Conservation (phyloP, 441 rosid species). For the Populus hybrid region DNA sequence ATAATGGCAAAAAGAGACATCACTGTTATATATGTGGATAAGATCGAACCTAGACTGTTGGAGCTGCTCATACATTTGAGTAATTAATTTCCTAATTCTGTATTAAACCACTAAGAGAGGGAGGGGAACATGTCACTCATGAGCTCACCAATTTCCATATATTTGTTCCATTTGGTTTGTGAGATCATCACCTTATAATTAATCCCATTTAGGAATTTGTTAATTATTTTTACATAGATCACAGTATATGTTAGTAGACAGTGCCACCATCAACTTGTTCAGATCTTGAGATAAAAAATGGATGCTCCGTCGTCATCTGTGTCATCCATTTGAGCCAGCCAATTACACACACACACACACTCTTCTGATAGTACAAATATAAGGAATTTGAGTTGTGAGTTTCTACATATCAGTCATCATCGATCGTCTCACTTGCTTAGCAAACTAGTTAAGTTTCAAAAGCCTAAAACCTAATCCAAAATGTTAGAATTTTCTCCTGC, state of each 20-base stretch:
- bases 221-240: not conserved
- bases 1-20: not conserved
- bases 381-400: not conserved
- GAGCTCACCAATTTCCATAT: not conserved
- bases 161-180: not conserved
- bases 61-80: not conserved
- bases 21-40: not conserved
- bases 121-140: not conserved
- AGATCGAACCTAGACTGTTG: not conserved
- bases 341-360: too few relatives aligned
- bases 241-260: too few relatives aligned
- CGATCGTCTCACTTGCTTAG: not conserved
- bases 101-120: not conserved
- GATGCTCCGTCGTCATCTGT: too few relatives aligned
- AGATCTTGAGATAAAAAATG: too few relatives aligned
- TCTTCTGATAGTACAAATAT: too few relatives aligned
- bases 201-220: not conserved
- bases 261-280: too few relatives aligned
- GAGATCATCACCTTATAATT: not conserved
- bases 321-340: too few relatives aligned
- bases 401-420: not conserved
- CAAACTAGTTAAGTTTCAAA: not conserved
- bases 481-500: slow-evolving; percentile 33
- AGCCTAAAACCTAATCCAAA: not conserved
- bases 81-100: too few relatives aligned